These are phyloP conservation scores for Metschnikowia arizonensis DNA, from an alignment of 805 yeast species.

Conservation along the genomic window DNA sequence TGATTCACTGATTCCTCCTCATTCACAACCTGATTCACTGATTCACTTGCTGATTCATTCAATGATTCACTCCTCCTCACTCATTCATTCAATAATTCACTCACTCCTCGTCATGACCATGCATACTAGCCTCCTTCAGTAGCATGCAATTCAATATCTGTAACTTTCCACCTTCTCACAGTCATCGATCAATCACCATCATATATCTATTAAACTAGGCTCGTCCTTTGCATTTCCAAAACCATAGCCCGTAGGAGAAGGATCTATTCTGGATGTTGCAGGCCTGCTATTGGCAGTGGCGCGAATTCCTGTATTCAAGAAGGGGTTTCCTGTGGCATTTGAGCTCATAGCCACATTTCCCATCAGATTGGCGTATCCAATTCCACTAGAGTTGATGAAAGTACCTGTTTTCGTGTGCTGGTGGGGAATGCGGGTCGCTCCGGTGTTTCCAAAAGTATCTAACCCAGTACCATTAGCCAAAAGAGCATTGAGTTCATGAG, in stretches of 20 bases:
- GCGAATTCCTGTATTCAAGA: conserved; percentile 57
- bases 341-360: conserved; percentile 32
- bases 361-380: conserved; percentile 58
- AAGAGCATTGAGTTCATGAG: conserved; percentile 69
- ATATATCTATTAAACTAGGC: conserved; percentile 47
- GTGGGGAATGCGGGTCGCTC: conserved; percentile 81
- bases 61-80: too few relatives aligned
- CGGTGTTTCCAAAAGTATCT: conserved; percentile 90
- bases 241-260: conserved; percentile 90
- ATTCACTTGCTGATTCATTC: too few relatives aligned
- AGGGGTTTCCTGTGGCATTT: conserved; percentile 53
- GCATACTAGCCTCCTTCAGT: too few relatives aligned
- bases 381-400: conserved; percentile 84
- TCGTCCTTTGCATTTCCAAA: conserved; percentile 73
- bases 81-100: too few relatives aligned
- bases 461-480: conserved; percentile 85
- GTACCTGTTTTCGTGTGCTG: conserved; percentile 82
- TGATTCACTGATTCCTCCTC: too few relatives aligned
- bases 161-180: too few relatives aligned
- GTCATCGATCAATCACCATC: conserved; percentile 1
- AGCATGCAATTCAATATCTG: too few relatives aligned
- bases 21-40: too few relatives aligned
- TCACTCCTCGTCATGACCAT: too few relatives aligned
- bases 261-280: conserved; percentile 51
- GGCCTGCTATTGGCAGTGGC: conserved; percentile 21